Conservation (phyloP, 2,329 filamentous ascomycete genomes). For the Calonectria naviculata region DNA sequence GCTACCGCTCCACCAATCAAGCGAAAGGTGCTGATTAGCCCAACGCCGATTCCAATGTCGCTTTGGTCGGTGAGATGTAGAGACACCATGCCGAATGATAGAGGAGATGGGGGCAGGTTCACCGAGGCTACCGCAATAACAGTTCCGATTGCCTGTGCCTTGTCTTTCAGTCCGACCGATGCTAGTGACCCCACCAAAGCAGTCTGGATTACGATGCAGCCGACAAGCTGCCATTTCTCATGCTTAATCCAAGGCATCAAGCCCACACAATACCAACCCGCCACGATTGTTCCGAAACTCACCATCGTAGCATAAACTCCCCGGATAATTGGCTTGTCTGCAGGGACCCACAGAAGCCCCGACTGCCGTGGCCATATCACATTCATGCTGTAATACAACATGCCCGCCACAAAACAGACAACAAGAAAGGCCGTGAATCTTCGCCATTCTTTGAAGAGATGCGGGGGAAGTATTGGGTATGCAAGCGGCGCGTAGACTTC, state of each 20-base stretch:
- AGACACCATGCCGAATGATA: slow-evolving; percentile 47
- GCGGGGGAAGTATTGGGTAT: slow-evolving; percentile 37
- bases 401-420: slow-evolving; percentile 34
- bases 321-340: slow-evolving; percentile 35
- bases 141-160: slow-evolving; percentile 45
- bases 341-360: slow-evolving; percentile 35
- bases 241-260: slow-evolving; percentile 39
- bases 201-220: slow-evolving; percentile 43
- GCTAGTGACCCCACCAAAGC: slow-evolving; percentile 45
- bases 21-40: slow-evolving; percentile 46
- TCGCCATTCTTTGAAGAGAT: slow-evolving; percentile 38
- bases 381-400: slow-evolving; percentile 39
- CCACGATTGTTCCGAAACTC: slow-evolving; percentile 33
- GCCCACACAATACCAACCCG: slow-evolving; percentile 39
- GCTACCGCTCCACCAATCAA: slow-evolving; percentile 49
- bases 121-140: slow-evolving; percentile 41
- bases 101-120: slow-evolving; percentile 41
- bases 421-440: slow-evolving; percentile 27
- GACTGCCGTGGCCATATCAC: slow-evolving; percentile 41
- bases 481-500: slow-evolving; percentile 31
- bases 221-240: slow-evolving; percentile 45
- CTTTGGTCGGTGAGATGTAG: slow-evolving; percentile 47
- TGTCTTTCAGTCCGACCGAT: slow-evolving; percentile 43
- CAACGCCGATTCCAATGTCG: slow-evolving; percentile 49
- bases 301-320: slow-evolving; percentile 40